These are phyloP conservation scores for Daldinia vernicosa DNA, from an alignment of 495 filamentous ascomycete genomes.

Conservation along the genomic window DNA sequence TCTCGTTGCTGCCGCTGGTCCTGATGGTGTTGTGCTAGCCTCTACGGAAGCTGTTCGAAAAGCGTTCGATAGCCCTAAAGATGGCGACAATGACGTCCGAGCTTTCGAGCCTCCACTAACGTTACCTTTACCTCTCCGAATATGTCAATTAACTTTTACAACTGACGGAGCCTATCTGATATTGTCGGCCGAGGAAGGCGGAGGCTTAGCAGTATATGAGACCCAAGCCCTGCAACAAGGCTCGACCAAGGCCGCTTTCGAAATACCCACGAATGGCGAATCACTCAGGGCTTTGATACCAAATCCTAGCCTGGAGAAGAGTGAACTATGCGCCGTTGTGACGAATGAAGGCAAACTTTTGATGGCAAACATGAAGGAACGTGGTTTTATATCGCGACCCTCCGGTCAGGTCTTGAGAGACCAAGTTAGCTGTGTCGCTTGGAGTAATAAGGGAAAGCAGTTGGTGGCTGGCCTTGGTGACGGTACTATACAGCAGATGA, in stretches of 20 bases:
- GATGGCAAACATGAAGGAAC: conserved; percentile 80
- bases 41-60: conserved; percentile 80
- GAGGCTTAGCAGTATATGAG: conserved; percentile 85
- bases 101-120: conserved; percentile 77
- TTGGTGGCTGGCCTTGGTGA: conserved; percentile 87
- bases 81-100: conserved; percentile 69
- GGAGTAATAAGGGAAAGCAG: conserved; percentile 94
- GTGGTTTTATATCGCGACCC: conserved; percentile 63
- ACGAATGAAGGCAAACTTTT: conserved; percentile 81
- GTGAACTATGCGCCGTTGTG: conserved; percentile 77
- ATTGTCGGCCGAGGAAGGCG: conserved; percentile 81
- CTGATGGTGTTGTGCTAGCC: conserved; percentile 78
- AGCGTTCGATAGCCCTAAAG: conserved; percentile 69
- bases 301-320: conserved; percentile 76
- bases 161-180: conserved; percentile 84
- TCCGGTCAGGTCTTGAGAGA: conserved; percentile 73
- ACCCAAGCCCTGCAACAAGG: conserved; percentile 70
- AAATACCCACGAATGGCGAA: conserved; percentile 78
- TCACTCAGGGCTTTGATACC: conserved; percentile 78
- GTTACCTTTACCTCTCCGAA: conserved; percentile 73
- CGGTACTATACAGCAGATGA: conserved; percentile 84
- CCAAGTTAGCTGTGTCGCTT: conserved; percentile 84
- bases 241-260: conserved; percentile 70
- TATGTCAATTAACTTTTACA: conserved; percentile 91
- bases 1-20: conserved; percentile 86